Evolutionary conservation across 768 basidiomycete genomes (phyloP).

Genomic region (Cystofilobasidium ferigula): DNA sequence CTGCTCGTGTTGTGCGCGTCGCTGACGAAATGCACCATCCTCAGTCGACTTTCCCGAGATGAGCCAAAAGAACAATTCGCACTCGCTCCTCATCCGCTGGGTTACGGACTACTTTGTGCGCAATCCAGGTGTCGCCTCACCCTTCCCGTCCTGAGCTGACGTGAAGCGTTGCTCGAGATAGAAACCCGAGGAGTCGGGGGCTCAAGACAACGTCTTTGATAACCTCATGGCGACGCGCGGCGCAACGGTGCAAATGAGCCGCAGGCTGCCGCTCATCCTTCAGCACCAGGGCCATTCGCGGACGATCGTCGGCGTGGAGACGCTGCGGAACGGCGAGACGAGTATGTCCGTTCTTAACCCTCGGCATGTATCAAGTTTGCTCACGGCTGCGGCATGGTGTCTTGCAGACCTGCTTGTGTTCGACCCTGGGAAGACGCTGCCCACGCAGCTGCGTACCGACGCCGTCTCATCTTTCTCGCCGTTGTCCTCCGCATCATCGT

Average conservation of each 20-base stretch:
- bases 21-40: background rate
- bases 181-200: background rate
- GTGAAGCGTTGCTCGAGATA: background rate
- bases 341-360: background rate
- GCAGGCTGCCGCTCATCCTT: slow-evolving; percentile 15
- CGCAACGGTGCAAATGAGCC: slow-evolving; percentile 1
- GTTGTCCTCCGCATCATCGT: background rate
- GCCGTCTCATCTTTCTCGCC: background rate
- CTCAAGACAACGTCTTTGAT: background rate
- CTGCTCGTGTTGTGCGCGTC: background rate
- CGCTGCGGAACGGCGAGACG: slow-evolving; percentile 17
- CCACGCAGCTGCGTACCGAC: background rate
- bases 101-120: slow-evolving; percentile 24
- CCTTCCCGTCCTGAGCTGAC: background rate
- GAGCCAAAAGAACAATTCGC: background rate
- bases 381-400: background rate
- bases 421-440: slow-evolving; percentile 18
- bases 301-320: slow-evolving; percentile 22
- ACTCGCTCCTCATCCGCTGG: slow-evolving; percentile 19
- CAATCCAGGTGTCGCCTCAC: background rate
- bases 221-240: slow-evolving; percentile 14
- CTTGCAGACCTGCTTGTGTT: slow-evolving; percentile 16
- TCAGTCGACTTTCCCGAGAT: slow-evolving; percentile 22
- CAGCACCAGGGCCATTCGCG: slow-evolving; percentile 26
- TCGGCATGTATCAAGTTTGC: background rate